Conservation (phyloP, 2,329 filamentous ascomycete genomes). For the Fusarium nygamai region DNA sequence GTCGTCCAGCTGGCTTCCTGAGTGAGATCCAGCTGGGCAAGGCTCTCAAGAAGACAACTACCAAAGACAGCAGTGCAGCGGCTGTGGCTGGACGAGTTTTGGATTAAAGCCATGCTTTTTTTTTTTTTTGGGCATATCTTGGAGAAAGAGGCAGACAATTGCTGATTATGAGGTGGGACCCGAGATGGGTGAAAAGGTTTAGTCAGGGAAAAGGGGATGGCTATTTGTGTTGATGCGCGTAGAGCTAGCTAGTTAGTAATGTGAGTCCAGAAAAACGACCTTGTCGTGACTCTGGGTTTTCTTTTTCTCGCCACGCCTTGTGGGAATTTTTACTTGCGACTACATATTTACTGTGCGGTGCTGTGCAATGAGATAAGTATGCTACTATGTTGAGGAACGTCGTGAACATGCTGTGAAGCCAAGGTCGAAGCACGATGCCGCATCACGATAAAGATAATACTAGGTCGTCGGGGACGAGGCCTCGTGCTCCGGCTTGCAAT, state of each 20-base stretch:
- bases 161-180: constrained; percentile 5
- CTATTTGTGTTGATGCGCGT: constrained; percentile 7
- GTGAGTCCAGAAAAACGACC: constrained; percentile 23
- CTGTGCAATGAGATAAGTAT: neutral
- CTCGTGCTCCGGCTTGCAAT: constrained; percentile 3
- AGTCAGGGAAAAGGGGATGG: constrained; percentile 1
- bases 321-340: constrained; percentile 8
- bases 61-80: constrained; percentile 83
- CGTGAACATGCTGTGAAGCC: constrained; percentile 4
- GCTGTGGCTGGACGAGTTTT: constrained; percentile 80
- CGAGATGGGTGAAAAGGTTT: constrained; percentile 13
- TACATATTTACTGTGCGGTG: neutral
- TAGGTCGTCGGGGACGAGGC: neutral
- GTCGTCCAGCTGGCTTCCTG: constrained; percentile 72
- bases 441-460: constrained; percentile 3
- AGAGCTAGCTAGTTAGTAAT: constrained; percentile 21
- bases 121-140: neutral
- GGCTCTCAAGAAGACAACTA: constrained; percentile 85
- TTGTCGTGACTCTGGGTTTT: constrained; percentile 11
- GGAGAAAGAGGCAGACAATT: neutral
- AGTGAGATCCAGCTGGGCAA: constrained; percentile 85
- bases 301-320: constrained; percentile 17
- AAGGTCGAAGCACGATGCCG: neutral
- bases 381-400: constrained; percentile 9
- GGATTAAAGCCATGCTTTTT: constrained; percentile 50